Evolutionary conservation across 257 asterid genomes (phyloP).

Genomic region (Solanum okadae): DNA sequence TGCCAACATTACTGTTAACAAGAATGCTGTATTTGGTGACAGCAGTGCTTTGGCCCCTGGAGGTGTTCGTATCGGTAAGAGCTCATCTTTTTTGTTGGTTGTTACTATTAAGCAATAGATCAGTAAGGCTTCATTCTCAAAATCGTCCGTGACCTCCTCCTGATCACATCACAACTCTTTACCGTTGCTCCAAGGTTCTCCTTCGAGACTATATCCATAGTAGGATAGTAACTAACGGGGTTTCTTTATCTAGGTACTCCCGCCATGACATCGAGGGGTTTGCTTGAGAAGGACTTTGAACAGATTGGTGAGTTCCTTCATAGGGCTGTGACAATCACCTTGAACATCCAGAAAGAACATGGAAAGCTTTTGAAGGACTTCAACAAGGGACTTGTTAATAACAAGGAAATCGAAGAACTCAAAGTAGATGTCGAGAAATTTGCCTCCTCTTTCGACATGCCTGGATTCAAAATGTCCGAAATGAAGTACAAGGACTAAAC

Average conservation of each 20-base stretch:
- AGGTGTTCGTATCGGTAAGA: slow-evolving; percentile 96
- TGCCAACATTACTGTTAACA: slow-evolving; percentile 89
- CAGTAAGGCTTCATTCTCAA: background rate
- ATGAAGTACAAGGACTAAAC: slow-evolving; percentile 79
- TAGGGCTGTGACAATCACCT: slow-evolving; percentile 65
- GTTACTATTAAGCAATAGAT: background rate
- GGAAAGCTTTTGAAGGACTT: slow-evolving; percentile 94
- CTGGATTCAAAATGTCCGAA: slow-evolving; percentile 83
- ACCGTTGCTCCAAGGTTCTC: background rate
- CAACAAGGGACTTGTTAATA: slow-evolving; percentile 80
- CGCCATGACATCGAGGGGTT: slow-evolving; percentile 96
- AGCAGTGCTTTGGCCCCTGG: slow-evolving; percentile 99
- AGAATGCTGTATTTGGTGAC: slow-evolving; percentile 98
- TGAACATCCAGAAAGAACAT: slow-evolving; percentile 80
- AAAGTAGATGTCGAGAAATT: slow-evolving; percentile 92
- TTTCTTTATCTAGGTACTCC: slow-evolving; percentile 59
- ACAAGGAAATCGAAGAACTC: slow-evolving; percentile 82
- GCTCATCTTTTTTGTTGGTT: background rate
- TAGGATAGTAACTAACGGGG: background rate
- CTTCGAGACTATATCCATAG: background rate
- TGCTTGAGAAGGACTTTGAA: slow-evolving; percentile 93
- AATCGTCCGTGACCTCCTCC: background rate
- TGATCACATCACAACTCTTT: background rate
- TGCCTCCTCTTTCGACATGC: slow-evolving; percentile 77
- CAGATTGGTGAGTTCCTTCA: slow-evolving; percentile 92